These are phyloP conservation scores for Voacanga thouarsii DNA, from an alignment of 257 asterid species.

Conservation along the genomic window DNA sequence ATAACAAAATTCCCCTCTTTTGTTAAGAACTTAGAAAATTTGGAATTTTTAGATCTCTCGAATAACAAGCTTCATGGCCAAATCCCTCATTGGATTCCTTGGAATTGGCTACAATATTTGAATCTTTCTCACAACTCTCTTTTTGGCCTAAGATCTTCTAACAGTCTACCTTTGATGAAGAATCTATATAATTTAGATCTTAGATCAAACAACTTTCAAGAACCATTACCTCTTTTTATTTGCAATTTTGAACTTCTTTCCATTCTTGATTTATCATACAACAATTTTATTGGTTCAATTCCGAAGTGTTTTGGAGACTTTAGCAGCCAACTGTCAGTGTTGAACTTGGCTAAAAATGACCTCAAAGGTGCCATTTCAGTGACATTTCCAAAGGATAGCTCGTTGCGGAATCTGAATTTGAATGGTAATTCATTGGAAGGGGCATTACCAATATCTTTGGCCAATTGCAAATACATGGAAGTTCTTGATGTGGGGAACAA, in stretches of 20 bases:
- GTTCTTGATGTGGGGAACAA: conserved; percentile 33
- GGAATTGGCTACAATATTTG: fast-evolving
- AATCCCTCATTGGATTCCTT: conserved; percentile 12
- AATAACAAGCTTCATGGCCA: background rate
- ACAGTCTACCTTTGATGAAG: background rate
- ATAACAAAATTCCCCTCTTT: conserved; percentile 4
- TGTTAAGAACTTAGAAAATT: background rate
- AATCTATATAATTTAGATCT: too few relatives aligned
- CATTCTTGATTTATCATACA: too few relatives aligned
- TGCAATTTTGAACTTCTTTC: too few relatives aligned
- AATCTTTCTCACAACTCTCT: conserved; percentile 15
- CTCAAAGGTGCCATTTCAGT: background rate
- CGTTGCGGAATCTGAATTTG: background rate
- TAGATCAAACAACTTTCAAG: too few relatives aligned
- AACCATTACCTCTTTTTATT: too few relatives aligned
- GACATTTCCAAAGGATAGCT: background rate
- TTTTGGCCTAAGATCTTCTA: background rate
- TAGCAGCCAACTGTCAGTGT: background rate
- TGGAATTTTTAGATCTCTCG: background rate
- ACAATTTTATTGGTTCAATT: too few relatives aligned
- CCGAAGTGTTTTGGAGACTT: background rate
- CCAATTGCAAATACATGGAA: conserved; percentile 37
- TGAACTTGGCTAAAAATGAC: background rate
- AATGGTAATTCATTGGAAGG: conserved; percentile 7
- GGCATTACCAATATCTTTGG: conserved; percentile 12